phyloP scores from a whole-genome alignment of 164 flowering plant genomes.

The Buxus sempervirens region DNA sequence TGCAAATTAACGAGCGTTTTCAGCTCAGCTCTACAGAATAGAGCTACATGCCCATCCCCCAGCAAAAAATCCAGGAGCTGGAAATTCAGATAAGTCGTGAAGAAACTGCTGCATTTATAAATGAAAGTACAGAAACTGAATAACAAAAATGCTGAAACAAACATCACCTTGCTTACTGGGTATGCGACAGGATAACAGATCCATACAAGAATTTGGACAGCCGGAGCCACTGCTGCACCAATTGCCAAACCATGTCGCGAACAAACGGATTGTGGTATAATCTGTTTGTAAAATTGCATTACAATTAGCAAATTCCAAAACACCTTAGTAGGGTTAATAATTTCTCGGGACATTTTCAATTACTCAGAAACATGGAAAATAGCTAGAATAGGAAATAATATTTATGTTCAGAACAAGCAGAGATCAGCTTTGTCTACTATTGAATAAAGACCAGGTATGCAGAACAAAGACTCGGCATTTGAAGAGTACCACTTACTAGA shows the following conservation, averaged over 20 bases:
- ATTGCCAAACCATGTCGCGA: slow-evolving; percentile 91
- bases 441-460: no score
- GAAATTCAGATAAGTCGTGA: slow-evolving; percentile 13
- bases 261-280: slow-evolving; percentile 96
- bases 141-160: background rate
- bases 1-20: slow-evolving; percentile 92
- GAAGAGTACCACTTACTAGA: background rate
- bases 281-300: slow-evolving; percentile 36
- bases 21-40: slow-evolving; percentile 96
- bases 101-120: background rate
- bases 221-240: slow-evolving; percentile 84
- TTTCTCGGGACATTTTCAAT: background rate
- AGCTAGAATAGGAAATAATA: background rate
- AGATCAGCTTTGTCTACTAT: background rate
- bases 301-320: background rate
- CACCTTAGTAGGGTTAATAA: background rate
- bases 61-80: slow-evolving; percentile 80
- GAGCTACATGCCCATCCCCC: slow-evolving; percentile 76
- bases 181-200: slow-evolving; percentile 92
- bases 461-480: background rate
- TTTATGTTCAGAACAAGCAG: background rate
- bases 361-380: background rate
- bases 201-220: slow-evolving; percentile 95
- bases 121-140: background rate
- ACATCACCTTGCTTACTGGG: slow-evolving; percentile 94